Evolutionary conservation across 495 filamentous ascomycete genomes (phyloP).

Genomic region (Pseudoneurospora amorphoporcata): DNA sequence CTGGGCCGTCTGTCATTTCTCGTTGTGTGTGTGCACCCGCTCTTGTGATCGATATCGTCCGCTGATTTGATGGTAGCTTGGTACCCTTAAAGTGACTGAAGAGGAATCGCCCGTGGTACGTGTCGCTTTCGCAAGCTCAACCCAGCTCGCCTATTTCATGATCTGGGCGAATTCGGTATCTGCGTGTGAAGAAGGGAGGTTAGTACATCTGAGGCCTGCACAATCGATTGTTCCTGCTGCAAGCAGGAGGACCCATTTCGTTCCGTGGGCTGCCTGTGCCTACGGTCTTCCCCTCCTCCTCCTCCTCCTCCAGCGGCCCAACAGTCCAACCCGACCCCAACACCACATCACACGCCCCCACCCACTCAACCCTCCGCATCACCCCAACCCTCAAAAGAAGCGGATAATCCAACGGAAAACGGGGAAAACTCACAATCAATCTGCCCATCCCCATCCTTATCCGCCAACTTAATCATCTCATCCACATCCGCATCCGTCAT

Average conservation of each 20-base stretch:
- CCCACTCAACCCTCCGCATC: not conserved
- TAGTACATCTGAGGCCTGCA: slow-evolving; percentile 2
- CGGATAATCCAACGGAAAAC: not conserved
- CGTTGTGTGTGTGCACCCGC: not conserved
- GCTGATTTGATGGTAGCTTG: not conserved
- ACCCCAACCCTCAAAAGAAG: not conserved
- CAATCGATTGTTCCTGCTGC: not conserved
- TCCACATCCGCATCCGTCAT: slow-evolving; percentile 37
- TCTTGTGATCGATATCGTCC: not conserved
- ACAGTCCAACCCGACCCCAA: not conserved
- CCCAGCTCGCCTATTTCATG: slow-evolving; percentile 41
- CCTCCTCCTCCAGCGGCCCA: not conserved
- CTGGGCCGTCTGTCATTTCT: not conserved
- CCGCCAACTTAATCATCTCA: slow-evolving; percentile 38
- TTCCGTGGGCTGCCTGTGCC: not conserved
- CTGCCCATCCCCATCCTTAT: slow-evolving; percentile 35
- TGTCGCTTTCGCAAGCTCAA: not conserved
- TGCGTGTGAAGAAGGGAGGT: slow-evolving; percentile 22
- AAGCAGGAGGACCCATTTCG: not conserved
- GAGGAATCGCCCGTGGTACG: not conserved
- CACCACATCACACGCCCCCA: not conserved
- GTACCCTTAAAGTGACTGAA: not conserved
- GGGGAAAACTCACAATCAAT: slow-evolving; percentile 33
- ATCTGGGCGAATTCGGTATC: slow-evolving; percentile 94
- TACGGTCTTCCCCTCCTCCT: not conserved